Evolutionary conservation across 176 grass and related monocot species (phyloP).

Genomic region (Alloteropsis semialata): DNA sequence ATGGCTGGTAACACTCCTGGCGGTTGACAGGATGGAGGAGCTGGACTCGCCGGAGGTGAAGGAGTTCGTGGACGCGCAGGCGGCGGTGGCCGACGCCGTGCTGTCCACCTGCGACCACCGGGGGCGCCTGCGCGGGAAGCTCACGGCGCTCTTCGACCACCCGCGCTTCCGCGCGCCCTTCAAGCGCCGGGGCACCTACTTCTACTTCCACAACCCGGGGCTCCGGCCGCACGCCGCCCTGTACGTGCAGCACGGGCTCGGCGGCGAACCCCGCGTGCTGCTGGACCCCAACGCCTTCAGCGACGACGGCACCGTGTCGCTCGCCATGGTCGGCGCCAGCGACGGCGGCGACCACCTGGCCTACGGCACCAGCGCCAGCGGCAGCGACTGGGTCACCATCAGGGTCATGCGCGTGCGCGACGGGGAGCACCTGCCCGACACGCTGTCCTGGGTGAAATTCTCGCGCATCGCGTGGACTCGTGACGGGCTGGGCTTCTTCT

Average conservation of each 20-base stretch:
- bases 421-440: constrained; percentile 40
- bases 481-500: constrained; percentile 88
- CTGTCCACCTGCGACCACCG: constrained; percentile 65
- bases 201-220: constrained; percentile 89
- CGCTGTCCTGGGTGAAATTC: constrained; percentile 90
- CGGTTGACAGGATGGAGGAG: constrained; percentile 80
- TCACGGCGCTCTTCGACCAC: constrained; percentile 72
- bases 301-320: constrained; percentile 81
- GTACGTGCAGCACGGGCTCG: constrained; percentile 69
- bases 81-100: constrained; percentile 47
- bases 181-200: constrained; percentile 78
- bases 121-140: constrained; percentile 51
- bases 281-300: constrained; percentile 84
- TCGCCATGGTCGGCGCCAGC: constrained; percentile 56
- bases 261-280: constrained; percentile 50
- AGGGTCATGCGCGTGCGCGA: constrained; percentile 66
- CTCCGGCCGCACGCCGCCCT: constrained; percentile 67
- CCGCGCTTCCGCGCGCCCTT: constrained; percentile 81
- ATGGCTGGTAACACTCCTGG: no score
- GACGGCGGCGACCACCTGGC: constrained; percentile 80
- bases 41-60: constrained; percentile 66
- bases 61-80: constrained; percentile 74
- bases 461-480: constrained; percentile 73
- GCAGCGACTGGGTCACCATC: constrained; percentile 89
- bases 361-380: constrained; percentile 78